These are phyloP conservation scores for Cyberlindnera suaveolens DNA, from an alignment of 805 yeast species.

Conservation along the genomic window DNA sequence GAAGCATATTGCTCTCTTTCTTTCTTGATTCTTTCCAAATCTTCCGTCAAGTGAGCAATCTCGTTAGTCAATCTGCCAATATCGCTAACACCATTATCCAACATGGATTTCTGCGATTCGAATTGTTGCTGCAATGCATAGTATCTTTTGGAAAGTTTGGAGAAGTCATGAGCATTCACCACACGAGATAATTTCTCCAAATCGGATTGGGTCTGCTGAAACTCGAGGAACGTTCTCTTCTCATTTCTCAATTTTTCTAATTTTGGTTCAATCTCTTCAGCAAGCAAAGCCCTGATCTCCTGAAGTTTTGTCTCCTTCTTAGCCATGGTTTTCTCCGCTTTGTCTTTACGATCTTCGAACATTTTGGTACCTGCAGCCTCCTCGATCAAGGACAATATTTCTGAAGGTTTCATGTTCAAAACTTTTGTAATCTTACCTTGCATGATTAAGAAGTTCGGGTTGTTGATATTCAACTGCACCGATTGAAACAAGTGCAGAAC, in stretches of 20 bases:
- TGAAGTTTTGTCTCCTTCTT: slow-evolving; percentile 82
- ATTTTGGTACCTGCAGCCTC: slow-evolving; percentile 98
- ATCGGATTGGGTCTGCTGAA: slow-evolving; percentile 77
- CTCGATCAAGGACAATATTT: slow-evolving; percentile 84
- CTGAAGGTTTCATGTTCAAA: slow-evolving; percentile 90
- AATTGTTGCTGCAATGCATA: slow-evolving; percentile 38
- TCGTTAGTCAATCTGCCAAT: slow-evolving; percentile 47
- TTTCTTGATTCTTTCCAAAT: slow-evolving; percentile 45
- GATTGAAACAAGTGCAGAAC: slow-evolving; percentile 88
- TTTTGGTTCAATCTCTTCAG: slow-evolving; percentile 91
- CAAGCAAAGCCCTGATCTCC: slow-evolving; percentile 65
- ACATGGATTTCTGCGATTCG: slow-evolving; percentile 33
- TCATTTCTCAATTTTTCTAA: slow-evolving; percentile 74
- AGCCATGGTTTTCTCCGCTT: slow-evolving; percentile 85
- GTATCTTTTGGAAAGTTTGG: slow-evolving; percentile 34
- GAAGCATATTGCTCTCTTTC: slow-evolving; percentile 52
- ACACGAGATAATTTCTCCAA: slow-evolving; percentile 68
- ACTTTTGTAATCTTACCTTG: slow-evolving; percentile 98
- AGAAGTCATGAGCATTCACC: slow-evolving; percentile 73
- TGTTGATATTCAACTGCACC: slow-evolving; percentile 91
- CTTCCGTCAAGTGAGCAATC: slow-evolving; percentile 51
- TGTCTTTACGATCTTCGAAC: slow-evolving; percentile 89
- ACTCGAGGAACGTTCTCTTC: slow-evolving; percentile 77
- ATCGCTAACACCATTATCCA: slow-evolving; percentile 36
- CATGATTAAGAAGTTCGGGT: slow-evolving; percentile 96